Evolutionary conservation across 2,329 filamentous ascomycete genomes (phyloP), one percentile per base, ranked within the genome.

Genomic region (Diaporthe vaccinii): DNA sequence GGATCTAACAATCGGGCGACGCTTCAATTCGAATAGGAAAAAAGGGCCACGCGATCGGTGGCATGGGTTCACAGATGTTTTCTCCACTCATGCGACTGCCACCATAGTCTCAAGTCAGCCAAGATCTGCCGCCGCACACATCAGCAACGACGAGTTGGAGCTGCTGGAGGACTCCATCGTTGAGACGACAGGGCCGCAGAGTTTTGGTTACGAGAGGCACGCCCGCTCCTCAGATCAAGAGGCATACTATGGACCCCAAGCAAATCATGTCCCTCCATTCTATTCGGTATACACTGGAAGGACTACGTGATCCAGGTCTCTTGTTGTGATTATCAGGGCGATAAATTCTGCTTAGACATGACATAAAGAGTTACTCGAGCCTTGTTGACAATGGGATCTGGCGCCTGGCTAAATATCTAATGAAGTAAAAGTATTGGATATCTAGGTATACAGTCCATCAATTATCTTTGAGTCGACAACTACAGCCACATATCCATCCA

Each of bases 111-210:
- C 39, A 22, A 14, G n/a, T 28, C 59, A 62, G n/a, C n/a, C 14
- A 62, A 17, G n/a, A 31, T 20, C 14, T 9, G 4, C 28, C 17
- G 10, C 28, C 17, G 17, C 39, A 22, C 3, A 65, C 12, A 25
- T 31, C 12, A 65, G 59, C 59, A 65, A 65, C 17, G 59, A 65
- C 17, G 59, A 65, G 39, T 34, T 65, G 3, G 59, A 65, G 39
- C 17, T 65, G 39, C 39, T 65, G 25, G 59, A 65, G 25, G 59
- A 65, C 14, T n/a, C 58, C n/a, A 25, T 28, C 7, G n/a, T 10
- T 12, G 12, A 28, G 4, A 7, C n/a, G 2, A 15, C 58, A 34
- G 10, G 22, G 7, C 58, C 34, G 6, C 36, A 62, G 8, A 62
- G n/a, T 20, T 9, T 12, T n/a, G 39, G 25, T 7, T 0, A 62